Base-by-base conservation (phyloP, 2,329 filamentous ascomycete genomes). In the Hymenoscyphus fraxineus region DNA sequence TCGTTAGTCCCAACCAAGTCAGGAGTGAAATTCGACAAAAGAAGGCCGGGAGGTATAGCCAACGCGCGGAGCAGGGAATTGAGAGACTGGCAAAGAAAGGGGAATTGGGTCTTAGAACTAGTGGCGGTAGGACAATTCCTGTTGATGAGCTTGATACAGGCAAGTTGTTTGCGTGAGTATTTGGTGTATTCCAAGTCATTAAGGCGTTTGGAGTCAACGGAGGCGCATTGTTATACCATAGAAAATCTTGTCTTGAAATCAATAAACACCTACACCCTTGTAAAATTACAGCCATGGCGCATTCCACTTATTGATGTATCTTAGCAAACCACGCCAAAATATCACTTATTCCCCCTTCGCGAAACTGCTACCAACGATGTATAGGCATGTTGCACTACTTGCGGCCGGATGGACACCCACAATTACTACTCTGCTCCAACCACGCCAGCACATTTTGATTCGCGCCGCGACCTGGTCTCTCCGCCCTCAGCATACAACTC, bases 1-100 rank as follows among this genome's bases (percentile, higher is more conserved):
- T 97, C 73, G 91, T 99, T 62, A 95, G 90, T 70, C 95, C 95
- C 10, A 99, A 99, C 85, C 92, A 97, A 79, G 87, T 98, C 68
- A 85, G 95, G 70, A 83, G 92, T 51, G 95, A 98, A 68, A 78
- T 96, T 71, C 83, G 92, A 71, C 82, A 86, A 78, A 82, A 85
- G 71, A 93, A 92, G 81, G 92, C 93, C 0, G 85, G 86, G 59
- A 87, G 87, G 70, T 94, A 96, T 80, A 91, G 91, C 70, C 83
- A 84, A 63, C 84, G 95, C 66, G 86, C 88, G 38, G 93, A 96
- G 75, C 87, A 90, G 71, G 81, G 85, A 69, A 82, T 89, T 59
- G 91, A 94, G 74, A 84, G 88, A 68, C 81, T 88, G 73, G 84
- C 87, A 63, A 95, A 90, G 83, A 90, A 86, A 78, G 87, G 87